Evolutionary conservation across 345 rosid genomes (phyloP).

Genomic region (Citrus australasica): DNA sequence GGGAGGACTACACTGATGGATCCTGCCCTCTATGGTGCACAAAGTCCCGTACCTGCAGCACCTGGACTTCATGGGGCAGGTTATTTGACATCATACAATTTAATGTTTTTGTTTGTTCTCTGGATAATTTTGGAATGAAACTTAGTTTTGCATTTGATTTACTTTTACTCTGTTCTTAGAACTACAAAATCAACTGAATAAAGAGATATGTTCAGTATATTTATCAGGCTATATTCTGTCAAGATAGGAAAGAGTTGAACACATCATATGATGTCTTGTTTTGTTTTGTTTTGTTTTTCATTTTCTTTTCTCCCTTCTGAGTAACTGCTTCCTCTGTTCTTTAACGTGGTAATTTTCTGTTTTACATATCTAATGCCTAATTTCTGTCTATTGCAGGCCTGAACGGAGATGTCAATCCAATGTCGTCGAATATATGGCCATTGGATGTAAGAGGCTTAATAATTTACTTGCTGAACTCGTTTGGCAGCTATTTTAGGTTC

Average conservation of each 20-base stretch:
- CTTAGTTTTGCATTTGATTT: not conserved
- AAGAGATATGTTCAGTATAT: not conserved
- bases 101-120: not conserved
- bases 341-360: not conserved
- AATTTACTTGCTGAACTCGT: not conserved
- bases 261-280: not conserved
- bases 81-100: not conserved
- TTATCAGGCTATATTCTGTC: not conserved
- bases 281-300: not conserved
- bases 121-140: not conserved
- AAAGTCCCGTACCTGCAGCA: not conserved
- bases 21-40: not conserved
- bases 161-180: not conserved
- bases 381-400: constrained; percentile 14
- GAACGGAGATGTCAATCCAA: constrained; percentile 6
- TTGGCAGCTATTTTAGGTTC: not conserved
- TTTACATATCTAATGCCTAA: not conserved
- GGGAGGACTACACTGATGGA: not conserved
- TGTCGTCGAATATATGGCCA: constrained; percentile 7
- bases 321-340: not conserved
- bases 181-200: not conserved
- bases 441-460: constrained; percentile 16
- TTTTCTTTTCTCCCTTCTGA: not conserved
- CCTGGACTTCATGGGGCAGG: constrained; percentile 14
- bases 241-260: not conserved